phyloP scores from a whole-genome alignment of 2,329 filamentous ascomycete species.

The Drechslerella dactyloides region DNA sequence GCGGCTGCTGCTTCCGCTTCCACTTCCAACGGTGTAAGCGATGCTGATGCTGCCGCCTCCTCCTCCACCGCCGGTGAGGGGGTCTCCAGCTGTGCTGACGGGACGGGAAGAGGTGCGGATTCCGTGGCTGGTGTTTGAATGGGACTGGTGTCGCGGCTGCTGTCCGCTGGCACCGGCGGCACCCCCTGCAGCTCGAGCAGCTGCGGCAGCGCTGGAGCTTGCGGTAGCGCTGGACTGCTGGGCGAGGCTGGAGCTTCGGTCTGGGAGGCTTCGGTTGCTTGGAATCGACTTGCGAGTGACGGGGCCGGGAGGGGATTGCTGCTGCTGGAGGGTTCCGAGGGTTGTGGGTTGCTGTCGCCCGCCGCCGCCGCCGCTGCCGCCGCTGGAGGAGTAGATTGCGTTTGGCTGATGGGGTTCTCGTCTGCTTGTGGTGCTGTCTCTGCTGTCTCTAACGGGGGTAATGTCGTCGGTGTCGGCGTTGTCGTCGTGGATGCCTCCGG shows the following conservation, averaged over 20 bases:
- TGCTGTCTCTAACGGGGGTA: background rate
- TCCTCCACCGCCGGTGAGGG: background rate
- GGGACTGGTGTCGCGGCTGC: background rate
- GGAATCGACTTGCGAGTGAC: constrained; percentile 27
- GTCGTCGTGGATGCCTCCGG: constrained; percentile 38
- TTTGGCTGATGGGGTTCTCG: constrained; percentile 28
- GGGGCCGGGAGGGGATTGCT: constrained; percentile 25
- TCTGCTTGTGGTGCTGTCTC: constrained; percentile 6
- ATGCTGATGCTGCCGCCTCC: background rate
- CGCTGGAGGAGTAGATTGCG: constrained; percentile 24
- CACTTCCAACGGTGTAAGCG: constrained; percentile 4
- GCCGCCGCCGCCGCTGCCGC: constrained; percentile 18
- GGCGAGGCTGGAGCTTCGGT: constrained; percentile 41
- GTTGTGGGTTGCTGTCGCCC: constrained; percentile 19
- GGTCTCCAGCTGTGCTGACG: background rate
- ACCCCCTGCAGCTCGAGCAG: background rate
- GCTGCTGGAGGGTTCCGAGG: constrained; percentile 32
- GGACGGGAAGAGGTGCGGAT: background rate
- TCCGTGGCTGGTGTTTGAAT: background rate
- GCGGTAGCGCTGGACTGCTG: background rate
- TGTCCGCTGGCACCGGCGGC: background rate
- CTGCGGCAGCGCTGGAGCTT: background rate
- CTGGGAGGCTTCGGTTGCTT: constrained; percentile 40
- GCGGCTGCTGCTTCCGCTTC: constrained; percentile 4
- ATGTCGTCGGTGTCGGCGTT: background rate